Evolutionary conservation across 306 rosid genomes (phyloP), one percentile per base, ranked within the genome.

Genomic region (Glycine soja): DNA sequence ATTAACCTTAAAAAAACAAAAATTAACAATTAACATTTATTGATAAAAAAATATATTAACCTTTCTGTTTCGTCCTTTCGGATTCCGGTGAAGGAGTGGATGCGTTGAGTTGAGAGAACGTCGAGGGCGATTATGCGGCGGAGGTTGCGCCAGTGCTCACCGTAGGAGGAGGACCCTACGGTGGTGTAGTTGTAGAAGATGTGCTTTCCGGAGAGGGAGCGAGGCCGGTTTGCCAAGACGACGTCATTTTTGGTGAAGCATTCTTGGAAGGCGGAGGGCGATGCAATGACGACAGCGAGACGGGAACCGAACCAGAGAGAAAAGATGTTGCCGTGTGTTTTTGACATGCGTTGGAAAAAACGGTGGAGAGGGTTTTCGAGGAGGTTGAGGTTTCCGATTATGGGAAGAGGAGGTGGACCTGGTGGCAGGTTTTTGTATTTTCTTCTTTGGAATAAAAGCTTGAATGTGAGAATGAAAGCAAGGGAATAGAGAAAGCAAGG

Each of bases 111-210:
- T 3, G 82, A 77, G 15, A 79, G 76, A 0, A 79, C 59, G 6
- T 79, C 76, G 0, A 43, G 34, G 8, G 82, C 0, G 14, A 9
- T 68, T 30, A 79, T 69, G 19, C 76, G 76, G 13, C 82, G 82
- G 18, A 79, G 82, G 74, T 77, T 77, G 32, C 74, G 81, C 81
- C 74, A 77, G 66, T 36, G 81, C 30, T 77, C 65, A 10, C 81
- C 74, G 42, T 52, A 52, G 43, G 64, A 15, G 42, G 14, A n/a
- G 0, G 81, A 77, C 6, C 78, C 84, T 5, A 81, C 73, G 59
- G 80, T 81, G 42, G 61, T 74, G 75, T 10, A 8, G 75, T 73
- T 53, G 80, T 81, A 74, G 69, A 74, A 74, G 59, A 81, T 53
- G 40, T 81, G 0, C 38, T 81, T 81, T 1, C 59, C 84, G 0